These are phyloP conservation scores for Trichoderma sp. DNA, from an alignment of 2,329 filamentous ascomycete genomes.

Conservation along the genomic window DNA sequence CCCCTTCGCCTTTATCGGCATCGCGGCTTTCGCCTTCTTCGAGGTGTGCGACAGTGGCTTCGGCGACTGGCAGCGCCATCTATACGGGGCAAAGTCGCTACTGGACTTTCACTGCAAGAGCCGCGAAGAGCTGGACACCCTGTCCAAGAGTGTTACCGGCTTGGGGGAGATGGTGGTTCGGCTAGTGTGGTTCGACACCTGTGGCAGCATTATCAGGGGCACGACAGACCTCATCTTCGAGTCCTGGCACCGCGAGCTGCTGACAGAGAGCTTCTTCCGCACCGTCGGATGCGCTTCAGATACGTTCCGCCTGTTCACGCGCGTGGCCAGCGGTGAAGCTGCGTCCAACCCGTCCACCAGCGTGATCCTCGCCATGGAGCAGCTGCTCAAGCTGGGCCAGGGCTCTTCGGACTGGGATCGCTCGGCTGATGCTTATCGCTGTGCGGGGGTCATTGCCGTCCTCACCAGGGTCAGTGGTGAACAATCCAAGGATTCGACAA, in stretches of 20 bases:
- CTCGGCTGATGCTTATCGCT: slow-evolving; percentile 41
- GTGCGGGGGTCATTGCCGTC: slow-evolving; percentile 42
- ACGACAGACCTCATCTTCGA: slow-evolving; percentile 42
- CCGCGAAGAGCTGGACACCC: slow-evolving; percentile 39
- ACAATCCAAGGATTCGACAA: slow-evolving; percentile 22
- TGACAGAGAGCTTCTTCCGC: slow-evolving; percentile 41
- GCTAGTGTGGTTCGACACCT: slow-evolving; percentile 47
- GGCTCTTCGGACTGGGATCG: slow-evolving; percentile 32
- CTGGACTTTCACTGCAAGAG: slow-evolving; percentile 46
- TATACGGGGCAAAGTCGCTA: slow-evolving; percentile 45
- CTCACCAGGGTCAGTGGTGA: slow-evolving; percentile 28
- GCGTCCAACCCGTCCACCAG: slow-evolving; percentile 28
- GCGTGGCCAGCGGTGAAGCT: slow-evolving; percentile 36
- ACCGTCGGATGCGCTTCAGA: slow-evolving; percentile 45
- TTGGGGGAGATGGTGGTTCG: slow-evolving; percentile 44
- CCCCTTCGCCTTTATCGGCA: slow-evolving; percentile 47
- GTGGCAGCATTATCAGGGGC: slow-evolving; percentile 36
- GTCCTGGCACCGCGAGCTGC: slow-evolving; percentile 45
- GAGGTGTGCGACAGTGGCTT: slow-evolving; percentile 48
- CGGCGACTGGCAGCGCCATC: slow-evolving; percentile 44
- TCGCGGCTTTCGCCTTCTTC: slow-evolving; percentile 49
- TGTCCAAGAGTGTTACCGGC: slow-evolving; percentile 41
- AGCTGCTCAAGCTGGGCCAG: slow-evolving; percentile 33
- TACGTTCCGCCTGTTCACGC: slow-evolving; percentile 43
- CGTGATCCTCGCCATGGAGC: slow-evolving; percentile 36